phyloP scores from a whole-genome alignment of 768 basidiomycete species.

The Xerocomellus dryophilus region DNA sequence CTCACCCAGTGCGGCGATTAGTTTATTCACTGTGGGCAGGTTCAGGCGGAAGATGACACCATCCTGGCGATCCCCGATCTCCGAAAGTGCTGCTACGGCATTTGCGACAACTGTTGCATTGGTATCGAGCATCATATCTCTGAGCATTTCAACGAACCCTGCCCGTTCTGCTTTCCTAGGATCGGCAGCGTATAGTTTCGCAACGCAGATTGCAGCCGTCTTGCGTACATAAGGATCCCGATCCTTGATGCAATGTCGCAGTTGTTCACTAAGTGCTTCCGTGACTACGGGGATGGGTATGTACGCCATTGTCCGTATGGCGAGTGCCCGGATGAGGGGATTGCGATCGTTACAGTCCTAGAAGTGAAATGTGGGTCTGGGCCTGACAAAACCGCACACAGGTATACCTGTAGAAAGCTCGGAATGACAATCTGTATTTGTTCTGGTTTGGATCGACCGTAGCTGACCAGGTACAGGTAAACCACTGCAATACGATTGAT shows the following conservation, averaged over 20 bases:
- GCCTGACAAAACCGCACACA: conserved; percentile 2
- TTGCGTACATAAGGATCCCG: conserved; percentile 97
- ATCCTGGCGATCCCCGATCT: conserved; percentile 93
- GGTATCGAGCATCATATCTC: conserved; percentile 87
- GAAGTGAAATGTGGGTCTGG: conserved; percentile 12
- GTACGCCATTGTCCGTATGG: conserved; percentile 99
- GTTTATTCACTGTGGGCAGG: conserved; percentile 79
- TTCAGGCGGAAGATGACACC: conserved; percentile 92
- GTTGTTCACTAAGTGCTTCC: conserved; percentile 81
- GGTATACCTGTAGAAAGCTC: conserved; percentile 77
- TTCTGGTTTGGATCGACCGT: conserved; percentile 90
- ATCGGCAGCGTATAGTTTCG: conserved; percentile 90
- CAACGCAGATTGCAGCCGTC: conserved; percentile 96
- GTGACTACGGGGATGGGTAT: conserved; percentile 90
- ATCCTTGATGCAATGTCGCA: conserved; percentile 90
- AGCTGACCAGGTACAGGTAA: conserved; percentile 95
- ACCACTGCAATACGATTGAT: conserved; percentile 63
- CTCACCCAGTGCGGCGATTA: conserved; percentile 88
- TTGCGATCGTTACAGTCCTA: conserved; percentile 97
- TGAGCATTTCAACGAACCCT: conserved; percentile 86
- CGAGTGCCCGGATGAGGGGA: conserved; percentile 93
- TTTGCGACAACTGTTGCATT: conserved; percentile 98
- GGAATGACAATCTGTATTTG: conserved; percentile 90
- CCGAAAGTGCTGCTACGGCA: conserved; percentile 93
- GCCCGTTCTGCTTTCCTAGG: conserved; percentile 82